These are phyloP conservation scores for Naganishia onofrii DNA, from an alignment of 768 basidiomycete genomes.

Conservation along the genomic window DNA sequence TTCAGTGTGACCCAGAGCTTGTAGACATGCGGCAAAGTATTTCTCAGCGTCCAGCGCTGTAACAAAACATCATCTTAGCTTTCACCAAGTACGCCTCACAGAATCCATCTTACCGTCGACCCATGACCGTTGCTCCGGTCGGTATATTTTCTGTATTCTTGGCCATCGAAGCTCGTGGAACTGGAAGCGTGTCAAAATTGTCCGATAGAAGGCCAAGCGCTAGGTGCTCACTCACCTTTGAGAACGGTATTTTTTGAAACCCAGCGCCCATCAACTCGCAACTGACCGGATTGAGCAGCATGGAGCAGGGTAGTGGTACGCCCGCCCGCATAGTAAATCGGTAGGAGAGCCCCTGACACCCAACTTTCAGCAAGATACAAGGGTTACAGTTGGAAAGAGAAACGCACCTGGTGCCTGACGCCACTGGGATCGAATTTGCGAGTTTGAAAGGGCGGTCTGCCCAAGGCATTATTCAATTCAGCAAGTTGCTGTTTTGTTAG, in stretches of 20 bases:
- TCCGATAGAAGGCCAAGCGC: background rate
- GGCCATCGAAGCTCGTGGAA: conserved; percentile 83
- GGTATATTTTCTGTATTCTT: conserved; percentile 68
- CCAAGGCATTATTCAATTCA: conserved; percentile 67
- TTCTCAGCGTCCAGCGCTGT: conserved; percentile 21
- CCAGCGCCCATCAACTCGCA: conserved; percentile 78
- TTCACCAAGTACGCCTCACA: no score
- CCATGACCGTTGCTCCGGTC: conserved; percentile 66
- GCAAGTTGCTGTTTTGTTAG: conserved; percentile 66
- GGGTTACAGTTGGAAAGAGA: no score
- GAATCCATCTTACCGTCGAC: conserved; percentile 55
- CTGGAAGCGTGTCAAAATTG: conserved; percentile 52
- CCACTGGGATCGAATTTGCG: conserved; percentile 4
- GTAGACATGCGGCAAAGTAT: conserved; percentile 12
- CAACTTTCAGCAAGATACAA: background rate
- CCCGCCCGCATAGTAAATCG: conserved; percentile 59
- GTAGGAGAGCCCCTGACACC: conserved; percentile 56
- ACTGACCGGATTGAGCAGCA: conserved; percentile 65
- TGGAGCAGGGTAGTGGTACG: conserved; percentile 59
- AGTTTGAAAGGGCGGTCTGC: conserved; percentile 29
- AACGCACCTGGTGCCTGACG: background rate
- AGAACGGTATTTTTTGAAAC: conserved; percentile 67
- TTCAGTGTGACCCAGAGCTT: conserved; percentile 29
- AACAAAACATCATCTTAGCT: no score
- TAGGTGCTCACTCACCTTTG: conserved; percentile 59